Evolutionary conservation across 2,329 filamentous ascomycete genomes (phyloP), one percentile per base, ranked within the genome.

Genomic region (Didymella sp.): DNA sequence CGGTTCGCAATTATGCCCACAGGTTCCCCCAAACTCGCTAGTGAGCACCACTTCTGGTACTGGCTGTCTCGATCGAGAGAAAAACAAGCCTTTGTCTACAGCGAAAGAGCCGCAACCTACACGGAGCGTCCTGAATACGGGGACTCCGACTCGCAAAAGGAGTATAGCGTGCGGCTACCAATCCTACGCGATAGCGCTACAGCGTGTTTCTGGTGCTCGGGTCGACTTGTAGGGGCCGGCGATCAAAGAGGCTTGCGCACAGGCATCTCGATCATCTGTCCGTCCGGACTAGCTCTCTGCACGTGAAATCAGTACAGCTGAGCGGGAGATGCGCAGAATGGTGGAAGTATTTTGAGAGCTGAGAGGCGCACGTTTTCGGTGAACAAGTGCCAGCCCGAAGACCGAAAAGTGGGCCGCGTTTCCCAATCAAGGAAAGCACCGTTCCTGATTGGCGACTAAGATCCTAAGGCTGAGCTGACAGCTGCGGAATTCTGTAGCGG

Each of bases 401-500:
- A 9, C 24, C 42, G 42, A 37, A 22, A 51, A 17, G 41, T 42
- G 42, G 42, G 46, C 25, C 24, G 6, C 38, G 7, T 35, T 51
- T 22, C 53, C 53, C 42, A 8, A 47, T 51, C 17, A 11, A 22
- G 54, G 12, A 51, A 27, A 15, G 35, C 15, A 43, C 33, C n/a
- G 17, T 7, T 25, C 17, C 19, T 48, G 51, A 54, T 48, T 48
- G 17, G 51, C 22, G 15, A 33, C 12, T n/a, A 4, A 38, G 12
- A 25, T 24, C 19, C 19, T 28, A 35, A 25, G 46, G 53, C 47
- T 56, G 37, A 51, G 47, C 54, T 57, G 47, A 57, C 54, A 52
- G 37, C 35, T 25, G 50, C 25, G 24, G 27, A 22, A 17, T 33
- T 38, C 31, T 38, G 45, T 37, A 44, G 38, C 44, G 41, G 47